Percentiles rank a stretch among this genome's conserved stretches.
Conservation (phyloP, 352 stramenopile species). For the Discostella stelligera region DNA sequence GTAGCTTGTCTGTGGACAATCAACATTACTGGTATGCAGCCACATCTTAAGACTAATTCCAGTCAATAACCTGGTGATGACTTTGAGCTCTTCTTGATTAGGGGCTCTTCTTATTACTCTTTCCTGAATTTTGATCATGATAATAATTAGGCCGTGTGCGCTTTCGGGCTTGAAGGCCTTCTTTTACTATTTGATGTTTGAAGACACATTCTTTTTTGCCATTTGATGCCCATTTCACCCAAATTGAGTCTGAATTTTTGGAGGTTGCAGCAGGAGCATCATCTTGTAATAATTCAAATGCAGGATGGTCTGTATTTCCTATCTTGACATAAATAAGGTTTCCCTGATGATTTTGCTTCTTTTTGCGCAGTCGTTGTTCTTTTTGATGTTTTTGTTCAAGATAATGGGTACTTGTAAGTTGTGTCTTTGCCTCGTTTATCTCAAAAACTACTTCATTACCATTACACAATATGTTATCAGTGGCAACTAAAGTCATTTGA, state of each 20-base stretch:
- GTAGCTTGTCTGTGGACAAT: too few species aligned
- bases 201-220: neutral
- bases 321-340: neutral
- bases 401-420: neutral
- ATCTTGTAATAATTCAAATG: neutral
- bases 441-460: neutral
- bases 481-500: too few species aligned
- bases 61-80: too few species aligned
- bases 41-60: too few species aligned
- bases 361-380: neutral
- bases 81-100: too few species aligned
- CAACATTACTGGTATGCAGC: too few species aligned
- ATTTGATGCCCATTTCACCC: neutral
- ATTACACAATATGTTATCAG: neutral
- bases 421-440: too few species aligned
- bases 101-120: too few species aligned
- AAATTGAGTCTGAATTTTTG: neutral
- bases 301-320: conserved; percentile 3
- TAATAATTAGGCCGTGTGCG: conserved; percentile 1
- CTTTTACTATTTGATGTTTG: conserved; percentile 2
- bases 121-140: neutral
- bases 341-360: too few species aligned
- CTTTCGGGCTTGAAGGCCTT: neutral
- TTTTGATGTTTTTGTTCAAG: neutral
- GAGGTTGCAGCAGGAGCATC: neutral